A percentile compares a stretch with the other conserved stretches of the same genome.
Conservation (phyloP, 805 yeast genomes). For the Candida sakaeoensis region DNA sequence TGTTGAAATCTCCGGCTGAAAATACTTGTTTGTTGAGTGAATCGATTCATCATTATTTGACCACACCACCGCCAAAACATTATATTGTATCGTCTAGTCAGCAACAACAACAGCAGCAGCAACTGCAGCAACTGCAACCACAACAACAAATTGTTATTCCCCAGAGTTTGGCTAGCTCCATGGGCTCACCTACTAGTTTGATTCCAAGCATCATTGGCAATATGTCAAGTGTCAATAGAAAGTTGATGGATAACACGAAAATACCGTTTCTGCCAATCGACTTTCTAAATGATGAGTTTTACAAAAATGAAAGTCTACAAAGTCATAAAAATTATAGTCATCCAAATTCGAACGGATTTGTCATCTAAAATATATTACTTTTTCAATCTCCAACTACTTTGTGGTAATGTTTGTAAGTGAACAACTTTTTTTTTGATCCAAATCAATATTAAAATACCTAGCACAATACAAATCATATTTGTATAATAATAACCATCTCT, state of each 20-base stretch:
- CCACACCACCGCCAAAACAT: constrained; percentile 17
- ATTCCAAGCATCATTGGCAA: constrained; percentile 40
- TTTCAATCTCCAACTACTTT: constrained; percentile 68
- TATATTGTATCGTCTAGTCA: constrained; percentile 11
- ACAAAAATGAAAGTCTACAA: not conserved
- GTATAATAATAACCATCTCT: constrained; percentile 85
- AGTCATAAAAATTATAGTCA: not conserved
- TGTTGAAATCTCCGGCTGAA: constrained; percentile 5
- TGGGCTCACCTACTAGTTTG: constrained; percentile 25
- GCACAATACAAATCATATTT: constrained; percentile 62
- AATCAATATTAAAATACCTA: constrained; percentile 65
- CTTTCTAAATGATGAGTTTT: constrained; percentile 30
- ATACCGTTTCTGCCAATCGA: constrained; percentile 42
- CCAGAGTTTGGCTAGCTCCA: constrained; percentile 6
- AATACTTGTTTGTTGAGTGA: not conserved
- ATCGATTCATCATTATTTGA: not conserved
- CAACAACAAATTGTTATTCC: no score
- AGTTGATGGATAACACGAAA: constrained; percentile 31
- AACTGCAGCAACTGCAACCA: not conserved
- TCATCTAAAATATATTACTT: not conserved
- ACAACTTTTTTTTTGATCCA: constrained; percentile 64
- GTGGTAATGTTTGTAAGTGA: constrained; percentile 68
- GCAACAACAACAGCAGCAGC: not conserved
- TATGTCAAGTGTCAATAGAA: constrained; percentile 33
- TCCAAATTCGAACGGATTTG: not conserved